Percentiles rank a stretch among this genome's conserved stretches.
These are phyloP conservation scores for Mucor mucedo DNA, from an alignment of 371 early-diverging fungal species.

Conservation along the genomic window DNA sequence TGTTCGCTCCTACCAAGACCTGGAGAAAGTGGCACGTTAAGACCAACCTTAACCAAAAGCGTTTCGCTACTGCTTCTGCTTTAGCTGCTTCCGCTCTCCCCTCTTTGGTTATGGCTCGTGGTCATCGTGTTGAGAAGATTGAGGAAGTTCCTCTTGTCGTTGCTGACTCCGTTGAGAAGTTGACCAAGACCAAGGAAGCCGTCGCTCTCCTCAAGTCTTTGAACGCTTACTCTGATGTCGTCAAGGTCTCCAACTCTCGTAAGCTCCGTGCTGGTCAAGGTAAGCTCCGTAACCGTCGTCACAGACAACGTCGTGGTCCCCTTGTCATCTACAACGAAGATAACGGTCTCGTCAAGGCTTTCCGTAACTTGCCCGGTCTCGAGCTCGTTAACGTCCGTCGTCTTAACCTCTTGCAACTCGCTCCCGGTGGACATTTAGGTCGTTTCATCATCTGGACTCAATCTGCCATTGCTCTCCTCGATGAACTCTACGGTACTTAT, in stretches of 20 bases:
- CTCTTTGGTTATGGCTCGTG: conserved; percentile 97
- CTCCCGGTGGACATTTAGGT: conserved; percentile 99
- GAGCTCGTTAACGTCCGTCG: conserved; percentile 93
- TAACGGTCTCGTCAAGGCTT: conserved; percentile 95
- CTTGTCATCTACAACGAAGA: conserved; percentile 97
- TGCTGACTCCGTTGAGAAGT: conserved; percentile 77
- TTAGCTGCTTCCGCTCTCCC: conserved; percentile 98
- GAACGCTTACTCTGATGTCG: conserved; percentile 95
- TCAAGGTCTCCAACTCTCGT: conserved; percentile 97
- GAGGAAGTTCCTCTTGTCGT: conserved; percentile 98
- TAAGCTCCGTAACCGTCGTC: conserved; percentile 99
- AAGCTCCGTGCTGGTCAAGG: conserved; percentile 99
- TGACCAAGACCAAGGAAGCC: conserved; percentile 98
- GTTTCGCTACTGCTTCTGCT: conserved; percentile 98
- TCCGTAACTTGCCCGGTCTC: conserved; percentile 99
- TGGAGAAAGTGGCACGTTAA: conserved; percentile 99
- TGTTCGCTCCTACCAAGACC: conserved; percentile 99
- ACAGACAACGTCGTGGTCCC: conserved; percentile 98
- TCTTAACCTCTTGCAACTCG: conserved; percentile 98
- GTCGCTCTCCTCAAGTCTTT: conserved; percentile 91
- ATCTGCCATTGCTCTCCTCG: conserved; percentile 94
- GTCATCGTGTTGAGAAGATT: conserved; percentile 97
- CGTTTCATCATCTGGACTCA: conserved; percentile 99
- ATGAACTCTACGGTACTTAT: conserved; percentile 94
- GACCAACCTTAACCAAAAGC: conserved; percentile 98